These are phyloP conservation scores for Iris macrosiphon DNA, from an alignment of 106 monocot species.

Conservation along the genomic window DNA sequence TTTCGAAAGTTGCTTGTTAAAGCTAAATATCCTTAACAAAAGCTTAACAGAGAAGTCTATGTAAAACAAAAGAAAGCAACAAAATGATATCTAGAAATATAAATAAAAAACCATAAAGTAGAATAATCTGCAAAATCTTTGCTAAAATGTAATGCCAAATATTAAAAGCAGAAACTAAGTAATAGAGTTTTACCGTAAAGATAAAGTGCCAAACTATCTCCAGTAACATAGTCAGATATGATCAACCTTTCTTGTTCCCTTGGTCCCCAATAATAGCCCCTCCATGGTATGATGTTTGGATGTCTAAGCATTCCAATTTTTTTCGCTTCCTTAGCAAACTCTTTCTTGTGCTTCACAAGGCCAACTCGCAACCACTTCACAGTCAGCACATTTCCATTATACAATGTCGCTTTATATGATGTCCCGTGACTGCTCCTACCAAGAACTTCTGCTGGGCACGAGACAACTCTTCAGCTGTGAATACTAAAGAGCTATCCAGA, in stretches of 20 bases:
- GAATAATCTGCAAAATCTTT: background rate
- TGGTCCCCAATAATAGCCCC: constrained; percentile 89
- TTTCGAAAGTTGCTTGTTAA: too few relatives aligned
- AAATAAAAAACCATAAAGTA: background rate
- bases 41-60: background rate
- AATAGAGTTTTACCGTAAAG: constrained; percentile 83
- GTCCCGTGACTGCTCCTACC: constrained; percentile 96
- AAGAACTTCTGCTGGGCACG: constrained; percentile 92
- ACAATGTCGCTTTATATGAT: constrained; percentile 81
- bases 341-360: constrained; percentile 74
- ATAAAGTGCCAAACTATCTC: constrained; percentile 82
- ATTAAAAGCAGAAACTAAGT: constrained; percentile 1
- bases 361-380: constrained; percentile 97
- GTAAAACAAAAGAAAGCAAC: background rate
- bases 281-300: constrained; percentile 69
- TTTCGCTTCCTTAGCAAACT: constrained; percentile 88
- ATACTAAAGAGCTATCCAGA: constrained; percentile 55
- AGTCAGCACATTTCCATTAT: constrained; percentile 61
- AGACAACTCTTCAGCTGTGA: constrained; percentile 85
- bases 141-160: background rate
- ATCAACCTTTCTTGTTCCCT: constrained; percentile 86
- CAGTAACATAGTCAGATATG: constrained; percentile 65
- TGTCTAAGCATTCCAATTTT: constrained; percentile 69
- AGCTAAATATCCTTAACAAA: background rate
- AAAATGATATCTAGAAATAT: background rate